Evolutionary conservation across 108 stramenopile species (phyloP), one percentile per base, ranked within the genome.

Genomic region (Schizochytrium sp.): DNA sequence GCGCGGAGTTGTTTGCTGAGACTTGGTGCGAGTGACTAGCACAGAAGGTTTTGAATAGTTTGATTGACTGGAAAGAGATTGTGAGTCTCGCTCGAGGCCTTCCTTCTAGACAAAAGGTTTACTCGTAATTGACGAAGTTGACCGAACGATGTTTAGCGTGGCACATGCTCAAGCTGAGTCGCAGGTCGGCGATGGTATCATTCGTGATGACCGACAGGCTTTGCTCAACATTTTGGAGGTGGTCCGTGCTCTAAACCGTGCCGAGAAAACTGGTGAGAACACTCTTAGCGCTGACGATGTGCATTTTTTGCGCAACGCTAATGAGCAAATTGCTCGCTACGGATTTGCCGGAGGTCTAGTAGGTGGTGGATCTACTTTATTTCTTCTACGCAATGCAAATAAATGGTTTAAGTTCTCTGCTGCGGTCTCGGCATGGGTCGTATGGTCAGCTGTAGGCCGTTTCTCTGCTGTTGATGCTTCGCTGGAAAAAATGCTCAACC

Each of bases 161-260:
- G 64, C 64, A 15, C 64, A 69, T 44, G 64, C 64, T 38, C 64
- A 69, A 44, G 64, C 64, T 7, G 64, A 69, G 64, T 38, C 19
- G 42, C 8, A 12, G 15, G 64, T 44, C 19, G 12, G 42, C 42
- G 64, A 44, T 44, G 64, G 12, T 44, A 44, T 13, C 42, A 38
- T 15, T 7, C 76, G 76, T 13, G 76, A 83, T 53, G 76, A 83
- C 76, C 47, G 76, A 40, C 50, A 42, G 5, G 47, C 76, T 5
- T 38, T 83, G 76, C 50, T 55, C 8, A 55, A 28, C 28, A 83
- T 83, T 3, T 40, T 83, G 17, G 76, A 55, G 53, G 53, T 83
- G 15, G 76, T 83, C 17, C 76, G 53, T n/a, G 76, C 47, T n/a
- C 76, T 83, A 47, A 49, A 55, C 47, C 76, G 76, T 53, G 76